phyloP scores from a whole-genome alignment of 441 rosid genomes.

The Sinapis alba region DNA sequence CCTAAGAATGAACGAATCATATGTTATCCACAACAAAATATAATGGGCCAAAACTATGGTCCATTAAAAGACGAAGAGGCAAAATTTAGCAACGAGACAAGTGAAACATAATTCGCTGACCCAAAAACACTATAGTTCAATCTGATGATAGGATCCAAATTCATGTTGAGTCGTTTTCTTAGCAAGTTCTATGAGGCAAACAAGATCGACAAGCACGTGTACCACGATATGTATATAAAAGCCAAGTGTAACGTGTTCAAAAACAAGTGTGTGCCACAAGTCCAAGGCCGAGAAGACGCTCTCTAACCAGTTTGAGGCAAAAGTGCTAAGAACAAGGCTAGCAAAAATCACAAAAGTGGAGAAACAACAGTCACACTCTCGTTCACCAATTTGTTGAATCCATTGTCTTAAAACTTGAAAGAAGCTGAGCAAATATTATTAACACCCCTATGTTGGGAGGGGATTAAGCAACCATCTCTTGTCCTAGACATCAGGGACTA shows the following conservation, averaged over 20 bases:
- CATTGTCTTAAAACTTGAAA: background rate
- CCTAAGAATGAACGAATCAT: background rate
- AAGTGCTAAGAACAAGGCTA: conserved; percentile 85
- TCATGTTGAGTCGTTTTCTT: conserved; percentile 58
- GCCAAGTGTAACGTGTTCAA: conserved; percentile 88
- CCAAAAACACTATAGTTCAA: background rate
- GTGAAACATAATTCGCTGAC: background rate
- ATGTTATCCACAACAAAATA: background rate
- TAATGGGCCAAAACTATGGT: background rate
- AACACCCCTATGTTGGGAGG: too few relatives aligned
- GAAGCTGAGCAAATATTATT: background rate
- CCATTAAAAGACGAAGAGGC: background rate
- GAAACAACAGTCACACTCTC: background rate
- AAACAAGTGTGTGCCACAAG: conserved; percentile 85
- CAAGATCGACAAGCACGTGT: conserved; percentile 88
- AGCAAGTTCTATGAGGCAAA: conserved; percentile 67
- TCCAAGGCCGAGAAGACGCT: conserved; percentile 83
- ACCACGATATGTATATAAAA: conserved; percentile 89
- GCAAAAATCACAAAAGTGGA: conserved; percentile 54
- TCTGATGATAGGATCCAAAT: background rate
- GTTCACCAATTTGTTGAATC: background rate
- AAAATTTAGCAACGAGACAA: background rate
- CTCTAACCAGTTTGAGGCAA: conserved; percentile 85
- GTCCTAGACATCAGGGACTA: too few relatives aligned
- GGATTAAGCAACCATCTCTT: too few relatives aligned